A percentile compares a stretch with the other conserved stretches of the same genome.
phyloP scores from a whole-genome alignment of 805 yeast species.

The Candida manassasensis region DNA sequence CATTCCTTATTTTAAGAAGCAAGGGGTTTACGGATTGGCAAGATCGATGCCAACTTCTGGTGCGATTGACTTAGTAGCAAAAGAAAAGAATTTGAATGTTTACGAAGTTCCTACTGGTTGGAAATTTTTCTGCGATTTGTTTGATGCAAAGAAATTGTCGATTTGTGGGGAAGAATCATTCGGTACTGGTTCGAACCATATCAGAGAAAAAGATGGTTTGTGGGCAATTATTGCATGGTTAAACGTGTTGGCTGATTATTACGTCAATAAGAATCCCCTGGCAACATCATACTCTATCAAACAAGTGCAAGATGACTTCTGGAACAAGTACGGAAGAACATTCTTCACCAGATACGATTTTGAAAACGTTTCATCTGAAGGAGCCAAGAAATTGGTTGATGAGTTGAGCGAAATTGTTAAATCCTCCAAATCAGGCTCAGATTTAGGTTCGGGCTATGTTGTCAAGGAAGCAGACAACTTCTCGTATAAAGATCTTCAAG shows the following conservation, averaged over 20 bases:
- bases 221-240: slow-evolving; percentile 99
- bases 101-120: slow-evolving; percentile 99
- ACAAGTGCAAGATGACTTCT: slow-evolving; percentile 77
- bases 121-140: slow-evolving; percentile 95
- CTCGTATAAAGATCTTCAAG: slow-evolving; percentile 90
- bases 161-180: slow-evolving; percentile 98
- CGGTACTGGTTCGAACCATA: slow-evolving; percentile 97
- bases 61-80: slow-evolving; percentile 90
- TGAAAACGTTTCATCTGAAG: slow-evolving; percentile 74
- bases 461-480: slow-evolving; percentile 83
- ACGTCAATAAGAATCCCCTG: slow-evolving; percentile 50
- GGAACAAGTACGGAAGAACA: slow-evolving; percentile 93
- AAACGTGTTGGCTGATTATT: slow-evolving; percentile 85
- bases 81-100: slow-evolving; percentile 61
- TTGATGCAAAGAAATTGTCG: slow-evolving; percentile 87
- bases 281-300: slow-evolving; percentile 59
- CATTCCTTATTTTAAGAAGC: slow-evolving; percentile 86
- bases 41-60: slow-evolving; percentile 97
- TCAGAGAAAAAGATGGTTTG: slow-evolving; percentile 95
- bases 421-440: slow-evolving; percentile 40
- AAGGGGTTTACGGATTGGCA: slow-evolving; percentile 89
- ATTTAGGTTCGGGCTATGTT: slow-evolving; percentile 42
- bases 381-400: slow-evolving; percentile 65
- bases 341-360: slow-evolving; percentile 94
- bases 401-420: slow-evolving; percentile 32